Evolutionary conservation across 129 eudicot genomes (phyloP), one percentile per base, ranked within the genome.

Genomic region (Saposhnikovia divaricata): DNA sequence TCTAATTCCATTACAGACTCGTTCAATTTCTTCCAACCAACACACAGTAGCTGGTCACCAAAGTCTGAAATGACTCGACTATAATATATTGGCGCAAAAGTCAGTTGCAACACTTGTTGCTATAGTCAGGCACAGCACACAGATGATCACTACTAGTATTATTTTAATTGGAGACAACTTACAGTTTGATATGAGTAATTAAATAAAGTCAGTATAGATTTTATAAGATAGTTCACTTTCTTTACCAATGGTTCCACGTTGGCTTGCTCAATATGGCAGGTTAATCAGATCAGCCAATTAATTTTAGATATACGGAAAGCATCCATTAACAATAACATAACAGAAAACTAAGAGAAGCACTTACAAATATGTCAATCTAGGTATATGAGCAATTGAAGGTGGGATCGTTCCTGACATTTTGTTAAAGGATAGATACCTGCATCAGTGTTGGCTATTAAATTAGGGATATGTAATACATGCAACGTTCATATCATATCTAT

Each of bases 351-450:
- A 85, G 84, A 77, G 79, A 73, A 74, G 83, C 47, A 85, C 97
- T 89, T 89, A 92, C 99, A 95, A 83, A 88, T 92, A 92, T 48
- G 99, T 92, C 77, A 95, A 82, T 77, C 87, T 88, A 40, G 99
- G 97, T 79, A 95, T 89, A 86, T 85, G 97, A 86, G 90, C 92
- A 82, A 89, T 87, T 42, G 91, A 93, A 76, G 84, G 87, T 82
- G 97, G 99, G 77, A 95, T 85, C 27, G 90, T 84, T 74, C 99
- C 97, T 78, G 99, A 89, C 99, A 95, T 92, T 81, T 95, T 95
- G 87, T 95, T 95, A 83, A 82, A 82, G 57, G 99, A 95, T 80
- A 95, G 85, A 85, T 95, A 89, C 84, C 99, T 95, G 94, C 77
- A 86, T 81, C 77, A 57, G 50, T 48, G 65, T 80, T 16, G 74